phyloP scores from a whole-genome alignment of 2,329 filamentous ascomycete genomes.

The Leptographium lundbergii region DNA sequence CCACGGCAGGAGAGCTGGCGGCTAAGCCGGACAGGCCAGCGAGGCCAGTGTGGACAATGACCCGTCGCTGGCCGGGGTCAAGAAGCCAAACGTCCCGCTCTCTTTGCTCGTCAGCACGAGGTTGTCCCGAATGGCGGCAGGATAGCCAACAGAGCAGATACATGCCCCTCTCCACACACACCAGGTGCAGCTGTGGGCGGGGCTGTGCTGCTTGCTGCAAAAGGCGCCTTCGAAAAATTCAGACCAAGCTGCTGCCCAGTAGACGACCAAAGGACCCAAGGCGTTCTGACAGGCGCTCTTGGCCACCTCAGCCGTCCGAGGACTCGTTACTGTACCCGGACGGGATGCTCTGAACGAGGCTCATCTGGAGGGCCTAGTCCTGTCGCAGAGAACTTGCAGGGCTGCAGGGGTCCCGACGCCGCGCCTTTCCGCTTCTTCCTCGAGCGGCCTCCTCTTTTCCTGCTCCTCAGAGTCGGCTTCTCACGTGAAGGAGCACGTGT shows the following conservation, averaged over 20 bases:
- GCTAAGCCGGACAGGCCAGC: too few species aligned
- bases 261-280: not conserved
- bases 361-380: too few species aligned
- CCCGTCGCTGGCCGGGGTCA: not conserved
- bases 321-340: not conserved
- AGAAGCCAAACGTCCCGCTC: not conserved
- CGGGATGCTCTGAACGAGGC: not conserved
- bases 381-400: too few species aligned
- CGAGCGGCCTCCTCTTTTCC: not conserved
- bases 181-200: not conserved
- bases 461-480: too few species aligned
- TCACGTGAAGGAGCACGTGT: not conserved
- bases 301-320: not conserved
- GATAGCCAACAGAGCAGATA: not conserved
- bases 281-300: slow-evolving; percentile 4
- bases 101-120: not conserved
- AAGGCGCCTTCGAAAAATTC: not conserved
- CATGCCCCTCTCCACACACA: not conserved
- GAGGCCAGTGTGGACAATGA: too few species aligned
- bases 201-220: not conserved
- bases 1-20: not conserved
- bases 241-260: not conserved
- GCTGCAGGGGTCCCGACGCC: too few species aligned
- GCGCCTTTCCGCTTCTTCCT: not conserved
- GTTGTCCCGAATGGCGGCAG: not conserved